Percentiles rank a stretch among this genome's conserved stretches.
These are phyloP conservation scores for Aspergillus taichungensis DNA, from an alignment of 495 filamentous ascomycete genomes.

Conservation along the genomic window DNA sequence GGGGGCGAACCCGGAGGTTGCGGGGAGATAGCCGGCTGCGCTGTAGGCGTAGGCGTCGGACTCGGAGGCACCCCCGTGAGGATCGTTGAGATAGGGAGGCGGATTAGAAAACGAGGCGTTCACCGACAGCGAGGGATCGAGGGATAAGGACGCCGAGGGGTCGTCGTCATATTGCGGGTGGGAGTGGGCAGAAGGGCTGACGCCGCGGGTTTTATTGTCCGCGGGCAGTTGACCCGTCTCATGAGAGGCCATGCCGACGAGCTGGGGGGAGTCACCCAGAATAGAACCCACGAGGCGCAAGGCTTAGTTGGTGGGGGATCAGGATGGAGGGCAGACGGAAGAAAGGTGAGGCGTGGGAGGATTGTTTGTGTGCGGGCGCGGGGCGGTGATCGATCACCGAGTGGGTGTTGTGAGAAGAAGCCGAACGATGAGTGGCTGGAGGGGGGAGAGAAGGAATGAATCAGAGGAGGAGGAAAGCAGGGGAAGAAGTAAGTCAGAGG, in stretches of 20 bases:
- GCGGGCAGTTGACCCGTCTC: conserved; percentile 22
- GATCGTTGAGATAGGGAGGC: conserved; percentile 17
- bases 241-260: conserved; percentile 29
- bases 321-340: conserved; percentile 7
- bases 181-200: conserved; percentile 33
- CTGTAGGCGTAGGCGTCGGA: conserved; percentile 26
- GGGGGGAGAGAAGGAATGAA: conserved; percentile 3
- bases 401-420: neutral
- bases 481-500: neutral
- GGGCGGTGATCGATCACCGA: neutral
- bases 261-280: conserved; percentile 13
- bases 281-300: conserved; percentile 20
- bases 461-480: conserved; percentile 1
- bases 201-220: conserved; percentile 27
- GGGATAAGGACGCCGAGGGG: conserved; percentile 23
- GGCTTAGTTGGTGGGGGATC: conserved; percentile 8
- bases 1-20: conserved; percentile 14
- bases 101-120: conserved; percentile 17
- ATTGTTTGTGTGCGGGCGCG: conserved; percentile 1
- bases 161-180: conserved; percentile 28
- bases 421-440: conserved; percentile 3
- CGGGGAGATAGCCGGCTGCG: conserved; percentile 21
- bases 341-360: conserved; percentile 1
- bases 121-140: conserved; percentile 28
- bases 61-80: conserved; percentile 14